phyloP scores from a whole-genome alignment of 1,139 yeast species.

The Yamadazyma jaroonii region DNA sequence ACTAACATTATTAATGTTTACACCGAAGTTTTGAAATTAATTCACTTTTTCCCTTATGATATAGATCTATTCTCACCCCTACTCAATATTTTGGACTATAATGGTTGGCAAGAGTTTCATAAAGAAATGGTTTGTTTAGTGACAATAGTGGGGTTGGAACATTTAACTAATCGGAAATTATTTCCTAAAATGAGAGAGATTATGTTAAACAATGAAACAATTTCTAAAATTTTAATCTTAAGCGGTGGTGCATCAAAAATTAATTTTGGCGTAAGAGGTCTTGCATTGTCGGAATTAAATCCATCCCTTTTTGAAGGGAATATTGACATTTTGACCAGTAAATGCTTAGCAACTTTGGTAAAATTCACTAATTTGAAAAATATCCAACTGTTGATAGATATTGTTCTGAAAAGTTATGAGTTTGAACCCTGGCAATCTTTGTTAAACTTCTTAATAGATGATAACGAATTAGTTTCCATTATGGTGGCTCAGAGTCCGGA shows the following conservation, averaged over 20 bases:
- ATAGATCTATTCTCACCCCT: conserved; percentile 4
- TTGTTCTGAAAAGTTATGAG: not conserved
- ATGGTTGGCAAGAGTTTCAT: not conserved
- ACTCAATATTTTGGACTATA: not conserved
- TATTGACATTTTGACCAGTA: not conserved
- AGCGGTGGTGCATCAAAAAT: not conserved
- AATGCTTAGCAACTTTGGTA: not conserved
- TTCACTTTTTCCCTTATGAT: conserved; percentile 3
- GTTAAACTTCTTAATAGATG: not conserved
- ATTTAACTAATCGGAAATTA: conserved; percentile 1
- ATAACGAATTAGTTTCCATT: not conserved
- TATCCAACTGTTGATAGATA: not conserved
- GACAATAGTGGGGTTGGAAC: conserved; percentile 1
- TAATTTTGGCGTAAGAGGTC: not conserved
- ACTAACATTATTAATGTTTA: conserved; percentile 4
- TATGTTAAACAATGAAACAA: not conserved
- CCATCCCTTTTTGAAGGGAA: not conserved
- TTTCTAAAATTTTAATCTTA: not conserved
- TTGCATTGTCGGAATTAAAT: not conserved
- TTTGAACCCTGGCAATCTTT: not conserved
- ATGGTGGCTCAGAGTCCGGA: not conserved
- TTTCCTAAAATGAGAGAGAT: not conserved
- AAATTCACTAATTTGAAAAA: not conserved
- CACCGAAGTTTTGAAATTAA: conserved; percentile 4
- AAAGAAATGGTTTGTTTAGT: conserved; percentile 2